Evolutionary conservation across 176 grass and related monocot species (phyloP).

Genomic region (Thalia dealbata): DNA sequence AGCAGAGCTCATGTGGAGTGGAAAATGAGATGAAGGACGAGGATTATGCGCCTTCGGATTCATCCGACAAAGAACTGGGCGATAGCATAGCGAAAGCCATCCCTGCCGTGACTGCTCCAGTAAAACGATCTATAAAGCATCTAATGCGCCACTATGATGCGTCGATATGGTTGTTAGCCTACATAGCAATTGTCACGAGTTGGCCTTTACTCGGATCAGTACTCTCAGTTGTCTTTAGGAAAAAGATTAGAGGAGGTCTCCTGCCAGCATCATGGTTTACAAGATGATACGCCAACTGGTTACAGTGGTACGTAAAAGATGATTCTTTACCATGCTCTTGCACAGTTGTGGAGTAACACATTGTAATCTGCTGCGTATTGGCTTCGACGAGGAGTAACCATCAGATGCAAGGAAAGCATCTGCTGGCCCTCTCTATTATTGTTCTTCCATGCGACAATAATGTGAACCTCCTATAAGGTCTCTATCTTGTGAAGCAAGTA

Average conservation of each 20-base stretch:
- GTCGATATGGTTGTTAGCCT: slow-evolving; percentile 78
- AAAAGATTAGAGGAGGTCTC: slow-evolving; percentile 36
- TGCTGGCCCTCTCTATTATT: neutral
- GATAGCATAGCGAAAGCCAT: slow-evolving; percentile 15
- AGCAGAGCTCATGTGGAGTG: slow-evolving; percentile 16
- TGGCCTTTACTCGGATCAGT: slow-evolving; percentile 77
- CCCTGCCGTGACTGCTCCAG: slow-evolving; percentile 37
- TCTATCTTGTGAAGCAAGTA: no score
- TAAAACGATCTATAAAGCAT: slow-evolving; percentile 65
- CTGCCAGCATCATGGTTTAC: slow-evolving; percentile 7
- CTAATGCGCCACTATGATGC: slow-evolving; percentile 41
- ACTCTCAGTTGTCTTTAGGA: slow-evolving; percentile 51
- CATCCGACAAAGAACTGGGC: slow-evolving; percentile 21
- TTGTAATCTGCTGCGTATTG: neutral
- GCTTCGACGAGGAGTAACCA: neutral
- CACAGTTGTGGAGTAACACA: neutral
- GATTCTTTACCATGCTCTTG: neutral
- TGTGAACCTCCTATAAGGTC: neutral
- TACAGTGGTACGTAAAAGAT: neutral
- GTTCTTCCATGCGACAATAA: no score
- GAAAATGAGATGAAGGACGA: slow-evolving; percentile 7
- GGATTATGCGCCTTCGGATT: slow-evolving; percentile 12
- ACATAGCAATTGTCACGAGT: slow-evolving; percentile 61
- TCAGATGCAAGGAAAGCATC: neutral
- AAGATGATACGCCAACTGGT: slow-evolving; percentile 10